Evolutionary conservation across 1,139 yeast genomes (phyloP).

Genomic region (Lodderomyces margitis): DNA sequence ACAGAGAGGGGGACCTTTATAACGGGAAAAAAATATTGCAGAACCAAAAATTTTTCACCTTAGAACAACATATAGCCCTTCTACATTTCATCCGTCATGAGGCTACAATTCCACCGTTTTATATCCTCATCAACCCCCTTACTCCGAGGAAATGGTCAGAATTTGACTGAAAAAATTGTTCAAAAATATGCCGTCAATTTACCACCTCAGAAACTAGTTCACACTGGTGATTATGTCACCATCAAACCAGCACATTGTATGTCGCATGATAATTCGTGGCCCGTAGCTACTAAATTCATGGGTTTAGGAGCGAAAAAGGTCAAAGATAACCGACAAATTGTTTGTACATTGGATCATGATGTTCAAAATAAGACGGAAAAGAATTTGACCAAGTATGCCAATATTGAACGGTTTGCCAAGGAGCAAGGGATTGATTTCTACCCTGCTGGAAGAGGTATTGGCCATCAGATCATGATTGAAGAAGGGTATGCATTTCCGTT

Average conservation of each 20-base stretch:
- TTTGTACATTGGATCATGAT: constrained; percentile 95
- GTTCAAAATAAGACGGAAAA: constrained; percentile 90
- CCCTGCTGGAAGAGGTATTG: constrained; percentile 99
- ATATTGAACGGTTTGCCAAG: constrained; percentile 84
- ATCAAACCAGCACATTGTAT: constrained; percentile 95
- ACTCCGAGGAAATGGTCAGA: constrained; percentile 59
- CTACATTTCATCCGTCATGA: too few relatives aligned
- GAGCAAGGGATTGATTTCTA: constrained; percentile 95
- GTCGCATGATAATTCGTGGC: constrained; percentile 99
- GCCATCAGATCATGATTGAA: constrained; percentile 98
- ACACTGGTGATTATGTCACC: constrained; percentile 91
- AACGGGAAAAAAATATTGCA: too few relatives aligned
- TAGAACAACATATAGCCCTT: too few relatives aligned
- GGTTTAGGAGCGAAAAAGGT: constrained; percentile 88
- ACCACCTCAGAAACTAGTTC: constrained; percentile 52
- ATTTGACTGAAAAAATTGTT: constrained; percentile 91
- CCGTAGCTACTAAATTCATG: constrained; percentile 94
- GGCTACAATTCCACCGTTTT: constrained; percentile 1
- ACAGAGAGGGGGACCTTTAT: too few relatives aligned
- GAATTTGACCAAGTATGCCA: constrained; percentile 80
- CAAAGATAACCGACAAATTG: constrained; percentile 84
- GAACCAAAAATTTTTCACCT: not conserved
- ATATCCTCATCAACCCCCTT: not conserved
- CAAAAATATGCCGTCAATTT: constrained; percentile 85
- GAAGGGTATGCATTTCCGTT: constrained; percentile 98